Evolutionary conservation across 2,329 filamentous ascomycete genomes (phyloP).

Genomic region (Tolypocladium endophyticum): DNA sequence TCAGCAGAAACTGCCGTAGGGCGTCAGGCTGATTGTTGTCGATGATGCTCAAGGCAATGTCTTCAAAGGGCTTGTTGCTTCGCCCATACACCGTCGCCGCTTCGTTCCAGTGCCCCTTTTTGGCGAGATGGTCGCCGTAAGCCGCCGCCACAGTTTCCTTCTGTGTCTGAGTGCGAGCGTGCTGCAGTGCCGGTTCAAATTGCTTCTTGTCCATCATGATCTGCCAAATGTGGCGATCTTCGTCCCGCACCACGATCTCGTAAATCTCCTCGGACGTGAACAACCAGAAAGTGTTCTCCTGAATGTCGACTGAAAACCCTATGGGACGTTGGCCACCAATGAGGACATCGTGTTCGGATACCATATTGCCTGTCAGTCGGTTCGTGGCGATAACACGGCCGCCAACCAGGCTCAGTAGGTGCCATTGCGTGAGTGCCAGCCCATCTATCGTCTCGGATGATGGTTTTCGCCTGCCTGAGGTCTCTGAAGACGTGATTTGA

Average conservation of each 20-base stretch:
- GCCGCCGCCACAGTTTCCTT: slow-evolving; percentile 87
- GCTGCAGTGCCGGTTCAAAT: slow-evolving; percentile 79
- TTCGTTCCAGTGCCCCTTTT: slow-evolving; percentile 71
- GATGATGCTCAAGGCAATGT: slow-evolving; percentile 84
- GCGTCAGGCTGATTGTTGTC: slow-evolving; percentile 87
- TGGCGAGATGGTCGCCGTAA: slow-evolving; percentile 79
- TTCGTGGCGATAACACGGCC: slow-evolving; percentile 78
- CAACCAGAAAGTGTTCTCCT: slow-evolving; percentile 96
- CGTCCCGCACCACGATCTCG: slow-evolving; percentile 82
- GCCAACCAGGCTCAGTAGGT: slow-evolving; percentile 75
- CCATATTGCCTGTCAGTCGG: slow-evolving; percentile 70
- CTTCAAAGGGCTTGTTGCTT: slow-evolving; percentile 94
- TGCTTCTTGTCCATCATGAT: slow-evolving; percentile 80
- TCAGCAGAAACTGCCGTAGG: slow-evolving; percentile 76
- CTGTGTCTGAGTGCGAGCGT: slow-evolving; percentile 69
- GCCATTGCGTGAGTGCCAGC: slow-evolving; percentile 85
- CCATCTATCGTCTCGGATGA: slow-evolving; percentile 66
- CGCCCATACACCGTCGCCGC: slow-evolving; percentile 86
- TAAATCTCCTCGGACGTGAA: slow-evolving; percentile 88
- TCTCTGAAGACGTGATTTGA: slow-evolving; percentile 60
- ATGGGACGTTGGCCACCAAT: slow-evolving; percentile 69
- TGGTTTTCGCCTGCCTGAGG: slow-evolving; percentile 51
- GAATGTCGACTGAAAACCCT: slow-evolving; percentile 79
- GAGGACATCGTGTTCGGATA: slow-evolving; percentile 81
- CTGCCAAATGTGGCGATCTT: slow-evolving; percentile 89